Evolutionary conservation across 345 rosid species (phyloP), one percentile per base, ranked within the genome.

Genomic region (Microcos paniculata): DNA sequence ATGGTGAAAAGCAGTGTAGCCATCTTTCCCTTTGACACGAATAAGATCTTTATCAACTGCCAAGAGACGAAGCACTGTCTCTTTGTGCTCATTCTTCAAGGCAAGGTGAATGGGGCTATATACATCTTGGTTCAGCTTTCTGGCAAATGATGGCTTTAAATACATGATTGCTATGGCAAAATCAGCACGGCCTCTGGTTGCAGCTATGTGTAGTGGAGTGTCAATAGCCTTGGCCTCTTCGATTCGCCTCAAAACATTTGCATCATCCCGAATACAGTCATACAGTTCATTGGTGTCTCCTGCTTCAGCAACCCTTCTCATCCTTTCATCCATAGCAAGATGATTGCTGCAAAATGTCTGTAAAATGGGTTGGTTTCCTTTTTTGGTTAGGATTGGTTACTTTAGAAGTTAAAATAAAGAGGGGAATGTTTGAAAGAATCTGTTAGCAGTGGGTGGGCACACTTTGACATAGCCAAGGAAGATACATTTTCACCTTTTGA

Each of bases 1-100:
- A 21, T 30, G 33, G 61, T 78, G 82, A 18, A 78, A 31, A 4
- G 77, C 71, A 3, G 84, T 78, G 2, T 73, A 23, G 3, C 81
- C 84, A 3, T 81, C 71, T 26, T 73, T 74, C 52, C 80, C 80
- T 52, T 73, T 21, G 4, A 72, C 58, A 6, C 75, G 74, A 24
- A 76, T 77, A 57, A 80, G 77, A 15, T 65, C 72, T 0, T 13
- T 23, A 19, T 80, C 70, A 12, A 12, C 30, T 2, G 49, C 52
- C 4, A 81, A 0, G 0, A 81, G 56, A 42, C 51, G 13, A 49
- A 62, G 19, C n/a, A 68, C 67, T 0, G 21, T 3, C 12, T 73
- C 23, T 0, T 3, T 24, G 62, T 23, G 13, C 4, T 2, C 31
- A 12, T 56, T 9, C 10, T 8, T 15, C 28, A 24, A 7, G 4